Conservation (phyloP, 169 alveolate genomes). For the Cyclospora cayetanensis region DNA sequence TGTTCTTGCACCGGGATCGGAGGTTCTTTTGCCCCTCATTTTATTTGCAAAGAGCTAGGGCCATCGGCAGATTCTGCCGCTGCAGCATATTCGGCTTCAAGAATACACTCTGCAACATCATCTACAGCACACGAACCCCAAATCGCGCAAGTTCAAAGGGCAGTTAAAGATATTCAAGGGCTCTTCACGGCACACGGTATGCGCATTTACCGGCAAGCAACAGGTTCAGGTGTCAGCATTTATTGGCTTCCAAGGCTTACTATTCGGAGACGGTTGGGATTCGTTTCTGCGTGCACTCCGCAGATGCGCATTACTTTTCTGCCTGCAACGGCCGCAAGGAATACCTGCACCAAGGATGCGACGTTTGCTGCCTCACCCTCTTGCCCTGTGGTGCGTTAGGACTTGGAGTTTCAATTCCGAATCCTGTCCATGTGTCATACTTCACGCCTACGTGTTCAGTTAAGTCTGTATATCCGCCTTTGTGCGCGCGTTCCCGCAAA, state of each 20-base stretch:
- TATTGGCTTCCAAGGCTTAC: background rate
- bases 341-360: background rate
- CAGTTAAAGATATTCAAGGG: background rate
- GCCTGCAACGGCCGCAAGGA: background rate
- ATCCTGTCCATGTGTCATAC: too few species aligned
- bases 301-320: background rate
- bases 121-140: background rate
- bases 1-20: background rate
- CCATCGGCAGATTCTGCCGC: background rate
- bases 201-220: background rate
- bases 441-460: too few species aligned
- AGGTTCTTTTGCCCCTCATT: conserved; percentile 23
- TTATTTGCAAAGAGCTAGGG: background rate
- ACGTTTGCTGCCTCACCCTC: background rate
- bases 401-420: background rate
- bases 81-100: background rate
- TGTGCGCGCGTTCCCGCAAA: too few species aligned
- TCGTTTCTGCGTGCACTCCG: background rate
- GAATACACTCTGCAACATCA: background rate
- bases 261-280: background rate
- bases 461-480: too few species aligned
- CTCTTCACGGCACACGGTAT: background rate
- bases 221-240: background rate
- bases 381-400: background rate
- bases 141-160: background rate